Base-by-base conservation (phyloP, 768 basidiomycete genomes). In the Calocybe cyanea region DNA sequence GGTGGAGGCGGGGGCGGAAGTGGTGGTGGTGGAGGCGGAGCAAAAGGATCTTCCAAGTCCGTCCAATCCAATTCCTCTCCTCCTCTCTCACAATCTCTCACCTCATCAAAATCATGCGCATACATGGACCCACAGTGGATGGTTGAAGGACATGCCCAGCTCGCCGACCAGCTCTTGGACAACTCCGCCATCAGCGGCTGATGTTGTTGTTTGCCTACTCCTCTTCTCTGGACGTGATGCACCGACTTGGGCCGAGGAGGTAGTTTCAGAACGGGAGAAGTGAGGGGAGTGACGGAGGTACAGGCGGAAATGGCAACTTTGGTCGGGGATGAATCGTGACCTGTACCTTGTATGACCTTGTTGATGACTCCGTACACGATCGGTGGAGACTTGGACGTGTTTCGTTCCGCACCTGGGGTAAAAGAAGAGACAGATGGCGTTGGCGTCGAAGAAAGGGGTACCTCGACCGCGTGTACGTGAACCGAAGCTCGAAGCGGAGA, bases 401-500 rank as follows among this genome's bases (percentile, higher is more conserved):
- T 38, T 3, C 45, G 45, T 28, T 53, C 46, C 13, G 45, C 45
- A 10, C 35, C 38, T 2, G 52, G 48, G 20, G 48, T 49, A 45
- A 46, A 50, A 38, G 49, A 49, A 2, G 51, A 49, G 2, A 48
- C 46, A 24, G 45, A 46, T 28, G 11, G 25, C 4, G 41, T 36
- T 5, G 31, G 33, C 2, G 41, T 32, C 13, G 43, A 44, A 24
- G 52, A 50, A 15, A 28, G 38, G 8, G 13, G 18, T 9, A 33
- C 25, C 15, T 11, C 25, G 6, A 11, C 25, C 41, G 45, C 19
- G 36, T 48, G 35, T 40, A 46, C 25, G 36, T 44, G 39, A 40
- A 44, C 11, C 11, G 25, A n/a, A n/a, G n/a, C n/a, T n/a, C n/a
- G n/a, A n/a, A n/a, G n/a, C n/a, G n/a, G n/a, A n/a, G n/a, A 28